phyloP scores from a whole-genome alignment of 2,329 filamentous ascomycete genomes.

The Byssothecium circinans region DNA sequence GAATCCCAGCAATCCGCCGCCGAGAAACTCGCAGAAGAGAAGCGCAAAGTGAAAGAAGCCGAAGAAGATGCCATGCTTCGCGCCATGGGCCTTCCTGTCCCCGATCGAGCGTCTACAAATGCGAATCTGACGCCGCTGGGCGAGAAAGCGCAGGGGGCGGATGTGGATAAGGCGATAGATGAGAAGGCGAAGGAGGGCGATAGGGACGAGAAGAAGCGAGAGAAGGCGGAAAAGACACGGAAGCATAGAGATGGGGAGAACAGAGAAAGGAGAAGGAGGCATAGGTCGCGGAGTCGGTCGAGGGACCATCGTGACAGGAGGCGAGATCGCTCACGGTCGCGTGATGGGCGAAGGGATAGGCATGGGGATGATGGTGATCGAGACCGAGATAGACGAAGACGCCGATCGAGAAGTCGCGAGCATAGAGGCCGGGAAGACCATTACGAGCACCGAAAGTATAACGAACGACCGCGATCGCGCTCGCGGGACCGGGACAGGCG shows the following conservation, averaged over 20 bases:
- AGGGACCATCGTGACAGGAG: conserved; percentile 33
- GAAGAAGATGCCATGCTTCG: conserved; percentile 88
- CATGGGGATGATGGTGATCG: conserved; percentile 25
- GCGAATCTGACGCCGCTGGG: conserved; percentile 64
- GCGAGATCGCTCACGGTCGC: conserved; percentile 32
- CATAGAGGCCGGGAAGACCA: conserved; percentile 27
- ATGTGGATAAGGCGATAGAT: conserved; percentile 58
- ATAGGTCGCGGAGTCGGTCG: conserved; percentile 32
- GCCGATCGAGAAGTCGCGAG: conserved; percentile 35
- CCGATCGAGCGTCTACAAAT: conserved; percentile 65
- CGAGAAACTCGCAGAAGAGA: conserved; percentile 66
- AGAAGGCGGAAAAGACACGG: conserved; percentile 28
- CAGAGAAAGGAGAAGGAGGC: conserved; percentile 23
- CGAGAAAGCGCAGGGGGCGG: conserved; percentile 52
- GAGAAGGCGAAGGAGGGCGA: conserved; percentile 48
- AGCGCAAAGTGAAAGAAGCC: conserved; percentile 80
- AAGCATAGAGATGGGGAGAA: conserved; percentile 29
- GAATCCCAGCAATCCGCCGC: conserved; percentile 59
- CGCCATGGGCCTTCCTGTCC: conserved; percentile 77
- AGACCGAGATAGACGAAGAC: conserved; percentile 32
- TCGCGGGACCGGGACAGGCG: conserved; percentile 32
- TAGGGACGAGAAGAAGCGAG: conserved; percentile 19
- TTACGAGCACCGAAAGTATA: conserved; percentile 23
- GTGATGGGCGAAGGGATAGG: conserved; percentile 28
- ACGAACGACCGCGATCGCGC: conserved; percentile 25